Percentiles rank a stretch among this genome's conserved stretches.
Conservation (phyloP, 179 eudicot species). For the Actinidia polygama region DNA sequence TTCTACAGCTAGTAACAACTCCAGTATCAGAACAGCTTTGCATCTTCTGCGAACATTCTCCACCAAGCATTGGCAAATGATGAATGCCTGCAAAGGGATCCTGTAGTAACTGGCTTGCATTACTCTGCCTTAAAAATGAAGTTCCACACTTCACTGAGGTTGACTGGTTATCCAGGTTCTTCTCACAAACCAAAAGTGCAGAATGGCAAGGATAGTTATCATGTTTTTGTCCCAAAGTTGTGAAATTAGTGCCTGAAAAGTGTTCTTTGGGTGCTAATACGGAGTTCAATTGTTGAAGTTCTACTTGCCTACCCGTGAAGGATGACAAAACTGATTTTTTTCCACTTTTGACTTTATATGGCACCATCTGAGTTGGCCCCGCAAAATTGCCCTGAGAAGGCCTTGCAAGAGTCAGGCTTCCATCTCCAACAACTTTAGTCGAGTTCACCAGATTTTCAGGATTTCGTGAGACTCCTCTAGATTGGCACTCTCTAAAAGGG, state of each 20-base stretch:
- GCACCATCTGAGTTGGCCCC: constrained; percentile 27
- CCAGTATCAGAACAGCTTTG: constrained; percentile 22
- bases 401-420: constrained; percentile 27
- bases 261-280: constrained; percentile 24
- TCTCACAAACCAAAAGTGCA: constrained; percentile 37
- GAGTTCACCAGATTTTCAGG: constrained; percentile 21
- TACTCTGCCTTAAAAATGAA: constrained; percentile 23
- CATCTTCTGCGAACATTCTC: constrained; percentile 29
- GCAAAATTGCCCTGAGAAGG: constrained; percentile 22
- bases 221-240: constrained; percentile 33
- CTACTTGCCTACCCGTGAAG: constrained; percentile 13
- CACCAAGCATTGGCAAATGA: constrained; percentile 29
- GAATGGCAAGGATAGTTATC: constrained; percentile 36
- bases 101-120: constrained; percentile 20
- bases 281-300: constrained; percentile 21
- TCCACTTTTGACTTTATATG: constrained; percentile 23
- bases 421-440: constrained; percentile 26
- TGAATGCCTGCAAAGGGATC: constrained; percentile 33
- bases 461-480: constrained; percentile 23
- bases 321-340: constrained; percentile 26
- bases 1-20: constrained; percentile 24
- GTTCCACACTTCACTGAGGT: constrained; percentile 23
- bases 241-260: constrained; percentile 38
- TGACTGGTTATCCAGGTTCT: constrained; percentile 30
- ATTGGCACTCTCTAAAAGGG: constrained; percentile 9